Conservation (phyloP, 2,329 filamentous ascomycete species). For the Colletotrichum tropicicola region DNA sequence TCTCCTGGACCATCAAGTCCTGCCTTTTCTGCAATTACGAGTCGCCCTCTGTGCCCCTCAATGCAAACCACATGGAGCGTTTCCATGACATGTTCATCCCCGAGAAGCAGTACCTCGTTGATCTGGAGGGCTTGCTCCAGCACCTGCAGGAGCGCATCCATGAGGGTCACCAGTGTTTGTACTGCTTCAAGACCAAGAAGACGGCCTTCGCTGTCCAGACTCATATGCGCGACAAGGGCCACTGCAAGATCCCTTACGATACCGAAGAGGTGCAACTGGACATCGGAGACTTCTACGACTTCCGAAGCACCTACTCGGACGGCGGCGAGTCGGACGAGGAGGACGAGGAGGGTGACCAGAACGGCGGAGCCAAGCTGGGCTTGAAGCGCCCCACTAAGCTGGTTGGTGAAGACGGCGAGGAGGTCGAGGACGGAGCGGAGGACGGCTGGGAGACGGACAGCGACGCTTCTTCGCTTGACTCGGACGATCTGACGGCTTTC, state of each 20-base stretch:
- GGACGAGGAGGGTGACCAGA: conserved; percentile 58
- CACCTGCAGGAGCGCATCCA: conserved; percentile 84
- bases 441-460: conserved; percentile 97
- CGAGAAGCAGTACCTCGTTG: conserved; percentile 83
- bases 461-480: conserved; percentile 87
- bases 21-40: conserved; percentile 95
- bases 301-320: conserved; percentile 94
- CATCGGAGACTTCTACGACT: conserved; percentile 97
- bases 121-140: conserved; percentile 82
- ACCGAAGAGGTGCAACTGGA: conserved; percentile 91
- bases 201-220: conserved; percentile 86
- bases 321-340: conserved; percentile 72
- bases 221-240: conserved; percentile 96
- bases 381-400: conserved; percentile 63
- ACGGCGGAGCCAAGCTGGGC: conserved; percentile 75
- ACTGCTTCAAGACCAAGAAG: conserved; percentile 84
- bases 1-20: conserved; percentile 54
- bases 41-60: conserved; percentile 79
- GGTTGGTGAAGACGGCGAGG: conserved; percentile 58
- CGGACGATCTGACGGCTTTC: conserved; percentile 82
- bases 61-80: conserved; percentile 88
- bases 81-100: conserved; percentile 97
- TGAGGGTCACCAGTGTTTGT: conserved; percentile 84
- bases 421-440: conserved; percentile 64
- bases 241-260: conserved; percentile 95